These are phyloP conservation scores for Nicotiana noctiflora DNA, from an alignment of 257 asterid genomes.

Conservation along the genomic window DNA sequence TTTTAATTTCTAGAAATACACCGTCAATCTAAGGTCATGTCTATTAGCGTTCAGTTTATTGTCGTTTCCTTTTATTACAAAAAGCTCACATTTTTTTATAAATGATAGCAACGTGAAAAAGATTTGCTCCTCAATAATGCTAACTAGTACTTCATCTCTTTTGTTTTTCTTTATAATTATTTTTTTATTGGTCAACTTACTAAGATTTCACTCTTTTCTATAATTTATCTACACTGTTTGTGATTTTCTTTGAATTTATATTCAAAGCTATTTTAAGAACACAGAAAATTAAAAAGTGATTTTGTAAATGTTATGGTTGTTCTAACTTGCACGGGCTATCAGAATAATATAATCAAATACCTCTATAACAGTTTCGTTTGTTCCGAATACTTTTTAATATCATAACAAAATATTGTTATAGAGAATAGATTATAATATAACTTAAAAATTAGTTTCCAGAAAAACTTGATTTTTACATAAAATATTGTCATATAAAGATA, in stretches of 20 bases:
- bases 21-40: conserved; percentile 10
- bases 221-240: background rate
- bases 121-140: background rate
- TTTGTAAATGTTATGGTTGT: too few relatives aligned
- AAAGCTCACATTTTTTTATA: conserved; percentile 5
- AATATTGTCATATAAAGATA: too few relatives aligned
- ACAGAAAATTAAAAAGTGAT: too few relatives aligned
- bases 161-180: background rate
- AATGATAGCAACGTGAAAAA: conserved; percentile 1
- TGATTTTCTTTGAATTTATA: background rate
- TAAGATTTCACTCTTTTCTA: background rate
- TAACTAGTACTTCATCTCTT: background rate
- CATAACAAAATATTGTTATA: too few relatives aligned
- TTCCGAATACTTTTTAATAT: too few relatives aligned
- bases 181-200: background rate
- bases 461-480: too few relatives aligned
- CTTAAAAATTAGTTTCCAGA: too few relatives aligned
- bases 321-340: too few relatives aligned
- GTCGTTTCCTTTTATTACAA: conserved; percentile 26
- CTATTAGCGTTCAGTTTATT: conserved; percentile 12
- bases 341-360: too few relatives aligned
- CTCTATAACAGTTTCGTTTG: too few relatives aligned
- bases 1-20: background rate
- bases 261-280: background rate
- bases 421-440: too few relatives aligned